phyloP scores from a whole-genome alignment of 345 rosid species.

The Chamaenerion angustifolium region DNA sequence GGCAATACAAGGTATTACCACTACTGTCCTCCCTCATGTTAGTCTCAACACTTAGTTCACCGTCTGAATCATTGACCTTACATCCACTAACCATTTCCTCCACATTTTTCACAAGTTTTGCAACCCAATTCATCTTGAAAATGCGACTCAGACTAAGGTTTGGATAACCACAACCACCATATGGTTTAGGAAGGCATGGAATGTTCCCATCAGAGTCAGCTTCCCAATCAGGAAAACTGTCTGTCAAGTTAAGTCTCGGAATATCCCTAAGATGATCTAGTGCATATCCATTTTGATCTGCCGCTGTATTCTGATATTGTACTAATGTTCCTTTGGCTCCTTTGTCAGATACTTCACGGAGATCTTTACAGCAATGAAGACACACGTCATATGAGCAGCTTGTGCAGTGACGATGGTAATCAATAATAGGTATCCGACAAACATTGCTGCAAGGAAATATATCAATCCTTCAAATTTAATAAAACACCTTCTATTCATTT shows the following conservation, averaged over 20 bases:
- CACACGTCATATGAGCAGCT: conserved; percentile 79
- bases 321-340: conserved; percentile 13
- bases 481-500: not conserved
- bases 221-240: conserved; percentile 72
- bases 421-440: conserved; percentile 86
- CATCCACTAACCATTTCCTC: conserved; percentile 94
- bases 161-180: conserved; percentile 67
- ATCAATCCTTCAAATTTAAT: conserved; percentile 3
- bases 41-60: conserved; percentile 15
- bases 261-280: conserved; percentile 15
- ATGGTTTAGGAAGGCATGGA: conserved; percentile 75
- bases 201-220: conserved; percentile 73
- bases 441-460: conserved; percentile 57
- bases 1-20: conserved; percentile 54
- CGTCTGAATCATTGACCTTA: conserved; percentile 30
- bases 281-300: conserved; percentile 18
- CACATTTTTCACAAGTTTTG: conserved; percentile 82
- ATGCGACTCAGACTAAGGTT: conserved; percentile 67
- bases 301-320: conserved; percentile 18
- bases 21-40: conserved; percentile 39
- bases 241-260: conserved; percentile 32
- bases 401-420: conserved; percentile 85
- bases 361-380: conserved; percentile 89
- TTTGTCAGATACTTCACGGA: conserved; percentile 40
- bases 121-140: conserved; percentile 98